Evolutionary conservation across 2,329 filamentous ascomycete species (phyloP).

Genomic region (Dichotomopilus funicola): DNA sequence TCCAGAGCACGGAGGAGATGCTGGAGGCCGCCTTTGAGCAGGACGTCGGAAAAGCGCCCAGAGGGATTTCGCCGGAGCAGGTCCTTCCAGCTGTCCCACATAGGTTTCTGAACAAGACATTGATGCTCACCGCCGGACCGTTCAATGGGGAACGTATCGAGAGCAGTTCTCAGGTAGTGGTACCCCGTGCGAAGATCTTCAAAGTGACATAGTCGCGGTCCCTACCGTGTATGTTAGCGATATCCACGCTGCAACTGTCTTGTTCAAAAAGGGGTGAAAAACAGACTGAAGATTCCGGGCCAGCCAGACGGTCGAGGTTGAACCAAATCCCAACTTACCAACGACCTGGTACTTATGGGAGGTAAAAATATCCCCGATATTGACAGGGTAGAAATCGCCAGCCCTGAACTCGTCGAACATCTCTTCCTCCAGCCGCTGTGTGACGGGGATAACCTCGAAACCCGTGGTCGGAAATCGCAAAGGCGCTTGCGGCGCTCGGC

Average conservation of each 20-base stretch:
- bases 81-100: constrained; percentile 36
- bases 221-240: not conserved
- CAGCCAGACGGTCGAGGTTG: constrained; percentile 4
- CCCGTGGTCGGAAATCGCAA: not conserved
- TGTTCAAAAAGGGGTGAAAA: no score
- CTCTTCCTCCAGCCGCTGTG: not conserved
- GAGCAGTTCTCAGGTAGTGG: constrained; percentile 26
- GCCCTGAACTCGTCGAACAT: not conserved
- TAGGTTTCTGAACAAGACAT: constrained; percentile 33
- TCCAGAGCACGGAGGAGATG: constrained; percentile 28
- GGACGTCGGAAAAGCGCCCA: constrained; percentile 31
- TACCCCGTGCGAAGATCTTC: constrained; percentile 25
- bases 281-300: constrained; percentile 1
- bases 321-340: constrained; percentile 4
- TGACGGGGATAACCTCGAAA: not conserved
- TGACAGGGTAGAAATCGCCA: not conserved
- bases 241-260: no score
- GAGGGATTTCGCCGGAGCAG: constrained; percentile 32
- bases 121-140: constrained; percentile 28
- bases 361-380: constrained; percentile 1
- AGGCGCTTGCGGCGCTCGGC: not conserved
- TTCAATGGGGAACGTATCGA: constrained; percentile 28
- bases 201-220: constrained; percentile 8
- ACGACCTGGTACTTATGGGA: constrained; percentile 4
- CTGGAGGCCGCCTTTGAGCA: constrained; percentile 32